Percentiles rank a stretch among this genome's conserved stretches.
These are phyloP conservation scores for Neopestalotiopsis clavispora DNA, from an alignment of 2,329 filamentous ascomycete species.

Conservation along the genomic window DNA sequence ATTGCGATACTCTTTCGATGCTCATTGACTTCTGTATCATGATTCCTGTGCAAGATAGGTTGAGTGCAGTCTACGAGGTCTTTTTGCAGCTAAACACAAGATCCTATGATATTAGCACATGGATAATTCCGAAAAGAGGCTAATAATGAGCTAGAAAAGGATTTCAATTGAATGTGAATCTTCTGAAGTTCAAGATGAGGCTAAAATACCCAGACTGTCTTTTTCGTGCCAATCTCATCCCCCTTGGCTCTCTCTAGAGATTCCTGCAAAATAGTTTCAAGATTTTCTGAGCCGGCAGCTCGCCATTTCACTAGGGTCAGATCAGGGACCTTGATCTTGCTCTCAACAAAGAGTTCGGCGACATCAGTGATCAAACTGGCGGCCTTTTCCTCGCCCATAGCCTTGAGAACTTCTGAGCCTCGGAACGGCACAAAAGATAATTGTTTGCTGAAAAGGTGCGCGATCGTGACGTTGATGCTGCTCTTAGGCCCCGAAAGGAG, in stretches of 20 bases:
- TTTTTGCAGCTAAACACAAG: too few relatives aligned
- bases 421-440: conserved; percentile 39
- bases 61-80: too few relatives aligned
- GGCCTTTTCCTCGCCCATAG: conserved; percentile 24
- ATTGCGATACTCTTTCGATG: too few relatives aligned
- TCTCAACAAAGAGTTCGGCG: conserved; percentile 11
- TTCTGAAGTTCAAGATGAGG: too few relatives aligned
- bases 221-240: conserved; percentile 12
- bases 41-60: too few relatives aligned
- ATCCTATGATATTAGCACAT: too few relatives aligned
- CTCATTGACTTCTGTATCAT: too few relatives aligned
- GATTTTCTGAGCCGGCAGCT: background rate
- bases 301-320: conserved; percentile 12
- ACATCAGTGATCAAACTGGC: conserved; percentile 11
- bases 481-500: conserved; percentile 11
- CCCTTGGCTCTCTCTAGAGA: conserved; percentile 14
- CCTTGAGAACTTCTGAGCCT: conserved; percentile 37
- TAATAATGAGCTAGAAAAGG: too few relatives aligned
- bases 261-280: conserved; percentile 5
- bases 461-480: conserved; percentile 5
- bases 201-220: conserved; percentile 15
- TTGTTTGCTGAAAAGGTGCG: conserved; percentile 17
- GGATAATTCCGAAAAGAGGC: too few relatives aligned
- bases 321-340: conserved; percentile 10
- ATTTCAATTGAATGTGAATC: too few relatives aligned